Conservation (phyloP, 2,329 filamentous ascomycete species). For the Zymoseptoria tritici region DNA sequence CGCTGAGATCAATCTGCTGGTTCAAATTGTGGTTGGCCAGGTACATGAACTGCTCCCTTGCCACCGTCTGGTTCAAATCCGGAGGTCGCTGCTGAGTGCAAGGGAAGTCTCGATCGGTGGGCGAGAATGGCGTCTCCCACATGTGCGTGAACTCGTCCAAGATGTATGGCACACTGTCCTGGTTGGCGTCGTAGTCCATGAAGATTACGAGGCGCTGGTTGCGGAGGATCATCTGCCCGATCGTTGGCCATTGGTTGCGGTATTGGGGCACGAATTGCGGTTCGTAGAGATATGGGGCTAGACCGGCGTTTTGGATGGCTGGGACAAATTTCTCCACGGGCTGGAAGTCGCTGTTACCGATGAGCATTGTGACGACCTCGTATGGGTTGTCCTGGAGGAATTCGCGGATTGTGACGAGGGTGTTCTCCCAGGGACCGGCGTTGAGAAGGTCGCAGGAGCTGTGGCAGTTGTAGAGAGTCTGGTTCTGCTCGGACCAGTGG, state of each 20-base stretch:
- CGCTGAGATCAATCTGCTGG: constrained; percentile 56
- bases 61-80: constrained; percentile 48
- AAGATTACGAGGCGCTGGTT: constrained; percentile 67
- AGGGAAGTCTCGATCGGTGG: constrained; percentile 60
- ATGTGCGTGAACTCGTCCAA: constrained; percentile 81
- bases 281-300: constrained; percentile 65
- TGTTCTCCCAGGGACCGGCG: constrained; percentile 67
- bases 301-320: constrained; percentile 63
- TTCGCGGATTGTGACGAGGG: constrained; percentile 58
- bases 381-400: constrained; percentile 76
- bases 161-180: constrained; percentile 71
- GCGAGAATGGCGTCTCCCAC: constrained; percentile 88
- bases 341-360: constrained; percentile 78
- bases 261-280: constrained; percentile 65
- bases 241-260: constrained; percentile 72
- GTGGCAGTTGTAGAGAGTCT: constrained; percentile 71
- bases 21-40: constrained; percentile 91
- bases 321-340: constrained; percentile 55
- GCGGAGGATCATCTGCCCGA: constrained; percentile 64
- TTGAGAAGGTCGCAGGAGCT: constrained; percentile 75
- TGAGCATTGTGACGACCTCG: constrained; percentile 79
- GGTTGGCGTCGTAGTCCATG: constrained; percentile 78
- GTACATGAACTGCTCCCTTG: constrained; percentile 57
- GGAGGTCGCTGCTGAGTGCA: constrained; percentile 74
- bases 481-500: constrained; percentile 43